These are phyloP conservation scores for Nakaseomyces glabratus DNA, from an alignment of 1,139 yeast species.

Conservation along the genomic window DNA sequence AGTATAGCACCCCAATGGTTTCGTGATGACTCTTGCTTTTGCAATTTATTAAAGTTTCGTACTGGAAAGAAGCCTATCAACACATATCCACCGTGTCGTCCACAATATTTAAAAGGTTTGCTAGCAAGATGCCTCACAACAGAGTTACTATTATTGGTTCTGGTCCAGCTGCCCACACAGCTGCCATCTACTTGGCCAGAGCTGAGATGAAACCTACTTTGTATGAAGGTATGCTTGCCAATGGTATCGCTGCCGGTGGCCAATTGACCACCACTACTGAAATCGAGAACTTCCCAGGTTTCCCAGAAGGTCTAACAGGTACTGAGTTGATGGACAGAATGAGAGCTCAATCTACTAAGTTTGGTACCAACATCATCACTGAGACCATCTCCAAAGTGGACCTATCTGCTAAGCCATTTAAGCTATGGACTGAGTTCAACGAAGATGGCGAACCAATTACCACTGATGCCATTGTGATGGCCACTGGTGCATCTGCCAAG, in stretches of 20 bases:
- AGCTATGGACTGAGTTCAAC: constrained; percentile 91
- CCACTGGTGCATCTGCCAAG: constrained; percentile 97
- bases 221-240: constrained; percentile 95
- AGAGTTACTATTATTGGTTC: constrained; percentile 91
- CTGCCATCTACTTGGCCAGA: constrained; percentile 91
- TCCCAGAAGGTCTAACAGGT: constrained; percentile 91
- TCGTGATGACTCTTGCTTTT: too few relatives aligned
- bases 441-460: constrained; percentile 85
- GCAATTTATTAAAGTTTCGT: too few relatives aligned
- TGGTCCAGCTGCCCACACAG: constrained; percentile 99
- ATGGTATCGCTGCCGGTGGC: constrained; percentile 98
- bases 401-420: constrained; percentile 77
- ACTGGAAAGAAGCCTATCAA: too few relatives aligned
- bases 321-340: constrained; percentile 82
- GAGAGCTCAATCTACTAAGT: constrained; percentile 77
- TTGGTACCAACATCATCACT: constrained; percentile 89
- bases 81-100: constrained; percentile 5
- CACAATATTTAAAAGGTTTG: neutral
- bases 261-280: constrained; percentile 97
- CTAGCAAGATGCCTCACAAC: constrained; percentile 57
- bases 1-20: too few relatives aligned
- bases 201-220: constrained; percentile 92
- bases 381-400: constrained; percentile 93
- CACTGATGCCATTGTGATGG: constrained; percentile 83
- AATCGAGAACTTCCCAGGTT: constrained; percentile 96